Evolutionary conservation across 106 monocot species (phyloP).

Genomic region (Chionographis japonica): DNA sequence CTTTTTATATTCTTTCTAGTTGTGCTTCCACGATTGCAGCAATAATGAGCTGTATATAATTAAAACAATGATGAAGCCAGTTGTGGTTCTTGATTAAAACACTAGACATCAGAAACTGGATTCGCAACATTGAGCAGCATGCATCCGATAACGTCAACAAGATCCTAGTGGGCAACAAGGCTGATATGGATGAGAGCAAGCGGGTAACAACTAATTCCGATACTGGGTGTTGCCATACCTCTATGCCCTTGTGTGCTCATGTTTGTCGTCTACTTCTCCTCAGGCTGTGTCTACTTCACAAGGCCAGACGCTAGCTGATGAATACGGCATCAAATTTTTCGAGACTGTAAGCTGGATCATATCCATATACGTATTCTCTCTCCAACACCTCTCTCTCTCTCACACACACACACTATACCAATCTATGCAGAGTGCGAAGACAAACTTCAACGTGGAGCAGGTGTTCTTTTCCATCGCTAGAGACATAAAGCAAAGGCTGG

Average conservation of each 20-base stretch:
- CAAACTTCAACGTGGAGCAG: slow-evolving; percentile 66
- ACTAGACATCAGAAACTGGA: slow-evolving; percentile 66
- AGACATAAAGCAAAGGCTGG: slow-evolving; percentile 68
- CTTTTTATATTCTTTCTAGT: not conserved
- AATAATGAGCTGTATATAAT: no score
- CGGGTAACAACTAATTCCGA: slow-evolving; percentile 19
- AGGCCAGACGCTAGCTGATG: slow-evolving; percentile 64
- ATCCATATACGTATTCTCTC: not conserved
- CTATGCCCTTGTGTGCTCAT: not conserved
- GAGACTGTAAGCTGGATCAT: slow-evolving; percentile 49
- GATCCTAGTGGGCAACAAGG: slow-evolving; percentile 67
- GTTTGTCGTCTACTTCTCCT: not conserved
- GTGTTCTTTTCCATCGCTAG: slow-evolving; percentile 68
- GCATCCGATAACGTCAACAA: slow-evolving; percentile 73
- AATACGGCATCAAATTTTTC: slow-evolving; percentile 66
- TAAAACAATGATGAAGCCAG: not conserved
- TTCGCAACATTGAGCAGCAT: slow-evolving; percentile 67
- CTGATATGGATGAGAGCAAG: slow-evolving; percentile 72
- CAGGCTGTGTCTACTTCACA: slow-evolving; percentile 55
- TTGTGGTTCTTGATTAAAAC: slow-evolving; percentile 11
- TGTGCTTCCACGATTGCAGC: no score
- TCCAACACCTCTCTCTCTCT: no score
- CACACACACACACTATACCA: no score
- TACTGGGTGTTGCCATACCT: not conserved
- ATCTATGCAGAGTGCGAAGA: slow-evolving; percentile 61